Conservation (phyloP, 148 eudicot genomes). For the Persicaria maculosa region DNA sequence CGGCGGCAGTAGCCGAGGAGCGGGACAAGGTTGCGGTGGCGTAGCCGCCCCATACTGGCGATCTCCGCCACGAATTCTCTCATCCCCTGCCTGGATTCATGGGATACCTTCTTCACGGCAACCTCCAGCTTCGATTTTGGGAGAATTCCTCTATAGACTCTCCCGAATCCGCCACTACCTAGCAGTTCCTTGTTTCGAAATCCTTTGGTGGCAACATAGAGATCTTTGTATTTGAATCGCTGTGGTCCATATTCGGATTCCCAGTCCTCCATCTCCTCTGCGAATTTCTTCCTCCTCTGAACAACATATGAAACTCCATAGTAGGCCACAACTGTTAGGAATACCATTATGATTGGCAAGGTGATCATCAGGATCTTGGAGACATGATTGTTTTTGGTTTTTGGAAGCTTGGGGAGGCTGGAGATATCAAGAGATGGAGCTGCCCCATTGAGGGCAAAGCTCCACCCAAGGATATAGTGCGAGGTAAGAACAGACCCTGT, state of each 20-base stretch:
- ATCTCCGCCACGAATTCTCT: conserved; percentile 35
- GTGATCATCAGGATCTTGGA: conserved; percentile 13
- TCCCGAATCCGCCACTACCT: conserved; percentile 37
- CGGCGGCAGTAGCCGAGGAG: conserved; percentile 40
- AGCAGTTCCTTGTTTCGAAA: conserved; percentile 34
- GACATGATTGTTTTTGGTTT: conserved; percentile 6
- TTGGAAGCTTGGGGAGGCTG: conserved; percentile 37
- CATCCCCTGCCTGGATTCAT: conserved; percentile 38
- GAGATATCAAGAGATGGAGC: conserved; percentile 26
- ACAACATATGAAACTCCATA: conserved; percentile 13
- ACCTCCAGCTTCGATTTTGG: conserved; percentile 23
- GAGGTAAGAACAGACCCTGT: conserved; percentile 34
- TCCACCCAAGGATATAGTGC: conserved; percentile 38
- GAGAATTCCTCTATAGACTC: conserved; percentile 32
- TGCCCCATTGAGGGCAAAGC: conserved; percentile 24
- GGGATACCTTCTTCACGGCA: conserved; percentile 34
- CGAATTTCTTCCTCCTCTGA: conserved; percentile 36
- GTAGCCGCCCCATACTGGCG: conserved; percentile 30
- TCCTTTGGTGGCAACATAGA: conserved; percentile 46
- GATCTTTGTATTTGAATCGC: conserved; percentile 37
- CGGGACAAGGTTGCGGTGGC: conserved; percentile 42
- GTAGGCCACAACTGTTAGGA: conserved; percentile 5
- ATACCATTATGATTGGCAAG: conserved; percentile 18
- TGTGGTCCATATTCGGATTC: conserved; percentile 41
- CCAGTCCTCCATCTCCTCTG: conserved; percentile 48